Conservation (phyloP, 805 yeast species). For the Cyberlindnera nakhonratchasimensis region DNA sequence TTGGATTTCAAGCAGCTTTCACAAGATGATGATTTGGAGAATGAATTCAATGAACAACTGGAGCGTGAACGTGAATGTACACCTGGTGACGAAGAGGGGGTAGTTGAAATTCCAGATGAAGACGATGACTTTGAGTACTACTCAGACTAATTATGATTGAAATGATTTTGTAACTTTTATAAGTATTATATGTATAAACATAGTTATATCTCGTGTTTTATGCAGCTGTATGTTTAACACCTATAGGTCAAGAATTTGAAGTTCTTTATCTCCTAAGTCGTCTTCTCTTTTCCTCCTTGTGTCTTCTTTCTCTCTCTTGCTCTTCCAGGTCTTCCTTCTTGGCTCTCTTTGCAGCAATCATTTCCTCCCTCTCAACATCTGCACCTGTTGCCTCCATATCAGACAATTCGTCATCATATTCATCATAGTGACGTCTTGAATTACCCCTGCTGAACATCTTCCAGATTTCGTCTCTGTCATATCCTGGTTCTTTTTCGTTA, state of each 20-base stretch:
- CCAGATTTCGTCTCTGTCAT: conserved; percentile 88
- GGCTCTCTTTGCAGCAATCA: conserved; percentile 62
- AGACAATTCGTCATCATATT: conserved; percentile 46
- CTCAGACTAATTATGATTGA: conserved; percentile 23
- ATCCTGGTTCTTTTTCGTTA: conserved; percentile 38
- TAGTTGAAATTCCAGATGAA: conserved; percentile 25
- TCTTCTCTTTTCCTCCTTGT: conserved; percentile 46
- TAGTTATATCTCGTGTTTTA: not conserved
- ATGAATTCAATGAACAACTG: conserved; percentile 13
- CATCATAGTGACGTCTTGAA: conserved; percentile 42
- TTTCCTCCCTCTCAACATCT: conserved; percentile 83
- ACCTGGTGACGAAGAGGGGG: conserved; percentile 1
- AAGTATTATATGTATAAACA: not conserved
- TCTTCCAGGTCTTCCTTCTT: conserved; percentile 74
- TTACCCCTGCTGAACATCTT: conserved; percentile 69
- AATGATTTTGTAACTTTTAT: not conserved
- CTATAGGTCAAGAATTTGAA: not conserved
- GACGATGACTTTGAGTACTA: conserved; percentile 41
- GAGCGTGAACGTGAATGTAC: conserved; percentile 8
- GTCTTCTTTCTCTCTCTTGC: conserved; percentile 52
- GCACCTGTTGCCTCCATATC: conserved; percentile 95
- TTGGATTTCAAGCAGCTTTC: conserved; percentile 6
- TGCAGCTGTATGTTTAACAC: not conserved
- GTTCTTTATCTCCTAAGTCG: conserved; percentile 24
- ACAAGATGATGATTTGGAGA: conserved; percentile 21